Conservation (phyloP, 345 rosid genomes). For the Acer campestre region DNA sequence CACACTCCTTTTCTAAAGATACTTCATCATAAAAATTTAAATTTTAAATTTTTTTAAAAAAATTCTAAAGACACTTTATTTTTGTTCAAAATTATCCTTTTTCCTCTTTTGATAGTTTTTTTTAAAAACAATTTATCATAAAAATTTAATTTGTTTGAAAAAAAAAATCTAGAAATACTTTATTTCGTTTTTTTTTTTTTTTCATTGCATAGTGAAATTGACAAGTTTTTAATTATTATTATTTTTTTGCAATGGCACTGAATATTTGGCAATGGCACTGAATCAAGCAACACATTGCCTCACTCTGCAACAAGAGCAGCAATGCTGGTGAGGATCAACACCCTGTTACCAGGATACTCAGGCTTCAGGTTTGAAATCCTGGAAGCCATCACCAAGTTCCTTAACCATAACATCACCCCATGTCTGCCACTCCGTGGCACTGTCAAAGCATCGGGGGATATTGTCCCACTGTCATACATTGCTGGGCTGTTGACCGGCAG, state of each 20-base stretch:
- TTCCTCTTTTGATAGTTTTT: no score
- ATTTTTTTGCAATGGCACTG: slow-evolving; percentile 26
- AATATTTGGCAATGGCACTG: slow-evolving; percentile 23
- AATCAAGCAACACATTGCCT: slow-evolving; percentile 58
- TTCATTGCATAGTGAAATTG: no score
- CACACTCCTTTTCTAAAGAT: no score
- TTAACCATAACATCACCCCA: slow-evolving; percentile 53
- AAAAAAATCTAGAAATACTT: no score
- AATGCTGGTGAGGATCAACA: slow-evolving; percentile 79
- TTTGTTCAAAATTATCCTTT: no score
- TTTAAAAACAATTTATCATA: no score
- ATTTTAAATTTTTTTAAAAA: no score
- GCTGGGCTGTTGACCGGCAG: slow-evolving; percentile 63
- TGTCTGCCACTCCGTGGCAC: slow-evolving; percentile 75
- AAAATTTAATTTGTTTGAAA: no score
- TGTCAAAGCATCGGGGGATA: slow-evolving; percentile 70
- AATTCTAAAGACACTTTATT: no score
- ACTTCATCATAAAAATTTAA: no score
- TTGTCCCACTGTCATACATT: slow-evolving; percentile 70
- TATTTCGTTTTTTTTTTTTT: no score
- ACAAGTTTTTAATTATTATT: no score
- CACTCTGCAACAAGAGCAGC: slow-evolving; percentile 69
- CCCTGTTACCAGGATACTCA: slow-evolving; percentile 73
- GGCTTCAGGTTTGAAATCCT: slow-evolving; percentile 74
- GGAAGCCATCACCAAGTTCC: slow-evolving; percentile 35